Percentiles rank a stretch among this genome's conserved stretches.
Evolutionary conservation across 768 basidiomycete genomes (phyloP).

Genomic region (Cystobasidium tubakii): DNA sequence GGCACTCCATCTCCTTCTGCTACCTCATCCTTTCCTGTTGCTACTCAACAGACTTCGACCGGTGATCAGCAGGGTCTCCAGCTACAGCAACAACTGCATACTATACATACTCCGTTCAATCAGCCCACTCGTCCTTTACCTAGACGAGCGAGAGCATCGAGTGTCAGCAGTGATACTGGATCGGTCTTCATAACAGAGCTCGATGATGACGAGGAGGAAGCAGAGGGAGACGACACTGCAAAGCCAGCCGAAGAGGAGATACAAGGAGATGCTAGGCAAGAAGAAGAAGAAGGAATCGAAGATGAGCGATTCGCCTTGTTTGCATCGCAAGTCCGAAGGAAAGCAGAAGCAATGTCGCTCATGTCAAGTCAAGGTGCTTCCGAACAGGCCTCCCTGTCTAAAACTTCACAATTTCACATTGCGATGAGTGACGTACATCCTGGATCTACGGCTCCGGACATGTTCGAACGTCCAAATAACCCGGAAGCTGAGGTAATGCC

Average conservation of each 20-base stretch:
- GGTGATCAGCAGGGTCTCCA: neutral
- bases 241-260: neutral
- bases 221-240: neutral
- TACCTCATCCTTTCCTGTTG: neutral
- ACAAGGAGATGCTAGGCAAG: neutral
- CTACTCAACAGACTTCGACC: neutral
- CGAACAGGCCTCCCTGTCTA: neutral
- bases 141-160: neutral
- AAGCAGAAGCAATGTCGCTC: constrained; percentile 2
- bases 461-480: neutral
- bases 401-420: neutral
- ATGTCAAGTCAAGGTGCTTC: neutral
- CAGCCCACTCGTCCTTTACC: neutral
- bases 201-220: neutral
- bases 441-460: neutral
- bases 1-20: neutral
- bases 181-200: neutral
- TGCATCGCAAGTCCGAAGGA: neutral
- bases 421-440: neutral
- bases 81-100: neutral
- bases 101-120: neutral
- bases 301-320: constrained; percentile 5
- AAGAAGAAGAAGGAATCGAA: neutral
- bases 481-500: too few relatives aligned
- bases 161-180: neutral